These are phyloP conservation scores for Claviceps lovelessii DNA, from an alignment of 2,329 filamentous ascomycete genomes.

Conservation along the genomic window DNA sequence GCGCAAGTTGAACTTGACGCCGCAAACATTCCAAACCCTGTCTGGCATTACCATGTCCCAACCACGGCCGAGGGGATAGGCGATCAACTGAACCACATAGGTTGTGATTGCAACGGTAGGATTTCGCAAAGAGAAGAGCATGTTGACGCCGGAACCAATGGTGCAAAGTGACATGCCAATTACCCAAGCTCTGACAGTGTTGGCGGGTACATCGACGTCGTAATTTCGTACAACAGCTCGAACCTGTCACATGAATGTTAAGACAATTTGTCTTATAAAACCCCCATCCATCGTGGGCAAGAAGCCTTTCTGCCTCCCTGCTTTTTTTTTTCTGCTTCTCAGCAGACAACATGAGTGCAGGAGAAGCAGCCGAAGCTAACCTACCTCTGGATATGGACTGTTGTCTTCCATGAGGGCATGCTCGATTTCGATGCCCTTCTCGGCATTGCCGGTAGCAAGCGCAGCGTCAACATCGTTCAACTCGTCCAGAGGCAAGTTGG, in stretches of 20 bases:
- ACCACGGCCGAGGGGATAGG: slow-evolving; percentile 41
- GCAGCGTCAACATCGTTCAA: slow-evolving; percentile 46
- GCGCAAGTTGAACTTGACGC: slow-evolving; percentile 40
- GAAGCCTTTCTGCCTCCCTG: too few species aligned
- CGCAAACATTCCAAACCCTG: slow-evolving; percentile 34
- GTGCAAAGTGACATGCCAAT: slow-evolving; percentile 48
- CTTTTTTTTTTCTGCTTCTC: neutral
- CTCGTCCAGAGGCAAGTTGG: slow-evolving; percentile 49
- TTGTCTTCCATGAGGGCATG: slow-evolving; percentile 47
- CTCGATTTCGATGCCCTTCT: slow-evolving; percentile 42
- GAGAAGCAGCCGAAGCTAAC: slow-evolving; percentile 4
- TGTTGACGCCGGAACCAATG: slow-evolving; percentile 46
- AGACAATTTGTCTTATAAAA: neutral
- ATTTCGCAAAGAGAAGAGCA: slow-evolving; percentile 45
- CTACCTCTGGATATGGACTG: slow-evolving; percentile 52
- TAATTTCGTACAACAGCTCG: slow-evolving; percentile 50
- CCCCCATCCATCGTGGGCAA: too few species aligned
- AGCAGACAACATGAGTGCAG: neutral
- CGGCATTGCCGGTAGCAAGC: slow-evolving; percentile 38
- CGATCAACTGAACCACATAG: slow-evolving; percentile 47
- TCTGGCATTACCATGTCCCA: slow-evolving; percentile 43
- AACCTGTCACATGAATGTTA: slow-evolving; percentile 27
- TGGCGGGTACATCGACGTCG: slow-evolving; percentile 49
- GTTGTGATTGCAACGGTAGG: slow-evolving; percentile 45
- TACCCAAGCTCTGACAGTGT: slow-evolving; percentile 49